Evolutionary conservation across 495 filamentous ascomycete genomes (phyloP).

Genomic region (Tuber umbilicatum): DNA sequence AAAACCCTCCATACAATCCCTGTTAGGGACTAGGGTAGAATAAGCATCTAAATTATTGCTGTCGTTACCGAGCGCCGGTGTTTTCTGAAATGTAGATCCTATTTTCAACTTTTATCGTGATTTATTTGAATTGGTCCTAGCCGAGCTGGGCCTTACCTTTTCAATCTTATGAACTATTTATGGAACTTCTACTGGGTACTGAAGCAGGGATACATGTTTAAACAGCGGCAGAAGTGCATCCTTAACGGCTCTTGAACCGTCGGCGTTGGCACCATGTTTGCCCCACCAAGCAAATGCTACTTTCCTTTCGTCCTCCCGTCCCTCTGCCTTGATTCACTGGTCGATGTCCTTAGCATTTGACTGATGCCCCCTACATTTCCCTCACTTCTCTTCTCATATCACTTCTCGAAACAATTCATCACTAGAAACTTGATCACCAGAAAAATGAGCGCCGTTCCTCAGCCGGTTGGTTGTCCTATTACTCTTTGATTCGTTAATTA

Average conservation of each 20-base stretch:
- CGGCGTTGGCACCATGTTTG: neutral
- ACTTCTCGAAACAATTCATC: neutral
- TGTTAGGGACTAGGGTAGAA: no score
- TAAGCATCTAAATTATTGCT: no score
- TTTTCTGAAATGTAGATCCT: no score
- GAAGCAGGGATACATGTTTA: neutral
- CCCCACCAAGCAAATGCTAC: neutral
- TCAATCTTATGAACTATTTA: neutral
- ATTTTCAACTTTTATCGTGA: no score
- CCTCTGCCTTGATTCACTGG: neutral
- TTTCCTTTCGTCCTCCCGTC: neutral
- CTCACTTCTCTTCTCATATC: constrained; percentile 12
- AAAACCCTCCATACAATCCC: no score
- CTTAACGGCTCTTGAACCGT: neutral
- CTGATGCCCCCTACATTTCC: constrained; percentile 20
- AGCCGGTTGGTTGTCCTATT: constrained; percentile 19
- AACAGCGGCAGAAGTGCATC: neutral
- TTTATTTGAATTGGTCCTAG: no score
- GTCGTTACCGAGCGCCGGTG: no score
- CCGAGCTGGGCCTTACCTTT: neutral
- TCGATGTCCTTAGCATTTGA: neutral
- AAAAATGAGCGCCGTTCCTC: constrained; percentile 36
- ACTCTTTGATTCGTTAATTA: neutral
- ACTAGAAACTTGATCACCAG: constrained; percentile 2
- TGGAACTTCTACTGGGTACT: neutral